A percentile compares a stretch with the other conserved stretches of the same genome.
These are phyloP conservation scores for Globisporangium solare DNA, from an alignment of 352 stramenopile species.

Conservation along the genomic window DNA sequence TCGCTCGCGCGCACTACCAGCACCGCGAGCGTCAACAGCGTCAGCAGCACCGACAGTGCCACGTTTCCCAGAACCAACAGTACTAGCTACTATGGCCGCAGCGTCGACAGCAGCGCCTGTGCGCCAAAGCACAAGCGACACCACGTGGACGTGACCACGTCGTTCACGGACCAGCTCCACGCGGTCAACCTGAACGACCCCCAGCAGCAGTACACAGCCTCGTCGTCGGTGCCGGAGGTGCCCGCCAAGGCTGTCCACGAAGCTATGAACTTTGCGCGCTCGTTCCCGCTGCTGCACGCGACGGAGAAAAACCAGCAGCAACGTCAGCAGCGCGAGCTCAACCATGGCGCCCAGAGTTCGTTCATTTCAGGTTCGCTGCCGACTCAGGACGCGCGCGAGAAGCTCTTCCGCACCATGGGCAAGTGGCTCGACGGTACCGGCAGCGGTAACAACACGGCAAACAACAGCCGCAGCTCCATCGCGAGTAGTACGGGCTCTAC, in stretches of 20 bases:
- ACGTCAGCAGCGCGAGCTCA: slow-evolving; percentile 7
- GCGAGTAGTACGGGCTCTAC: slow-evolving; percentile 13
- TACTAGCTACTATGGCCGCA: neutral
- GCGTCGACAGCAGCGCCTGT: neutral
- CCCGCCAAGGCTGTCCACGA: slow-evolving; percentile 4
- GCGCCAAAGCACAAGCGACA: slow-evolving; percentile 1
- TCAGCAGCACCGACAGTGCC: neutral
- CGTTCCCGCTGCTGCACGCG: slow-evolving; percentile 36
- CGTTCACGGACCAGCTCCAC: slow-evolving; percentile 8
- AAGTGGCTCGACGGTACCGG: slow-evolving; percentile 36
- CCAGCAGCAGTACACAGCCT: neutral
- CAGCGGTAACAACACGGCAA: slow-evolving; percentile 1
- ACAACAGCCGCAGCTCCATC: slow-evolving; percentile 9
- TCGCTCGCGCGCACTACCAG: neutral
- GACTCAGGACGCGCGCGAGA: slow-evolving; percentile 25
- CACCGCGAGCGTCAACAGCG: slow-evolving; percentile 1
- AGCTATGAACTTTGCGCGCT: slow-evolving; percentile 25
- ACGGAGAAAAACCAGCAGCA: slow-evolving; percentile 3
- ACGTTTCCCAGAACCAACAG: neutral
- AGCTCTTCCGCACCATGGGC: slow-evolving; percentile 47
- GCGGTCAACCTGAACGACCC: slow-evolving; percentile 9
- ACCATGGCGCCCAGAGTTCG: neutral
- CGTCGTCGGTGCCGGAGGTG: neutral
- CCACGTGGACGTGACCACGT: slow-evolving; percentile 5
- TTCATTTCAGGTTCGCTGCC: neutral